Evolutionary conservation across 768 basidiomycete species (phyloP).

Genomic region (Pholiota microspora): DNA sequence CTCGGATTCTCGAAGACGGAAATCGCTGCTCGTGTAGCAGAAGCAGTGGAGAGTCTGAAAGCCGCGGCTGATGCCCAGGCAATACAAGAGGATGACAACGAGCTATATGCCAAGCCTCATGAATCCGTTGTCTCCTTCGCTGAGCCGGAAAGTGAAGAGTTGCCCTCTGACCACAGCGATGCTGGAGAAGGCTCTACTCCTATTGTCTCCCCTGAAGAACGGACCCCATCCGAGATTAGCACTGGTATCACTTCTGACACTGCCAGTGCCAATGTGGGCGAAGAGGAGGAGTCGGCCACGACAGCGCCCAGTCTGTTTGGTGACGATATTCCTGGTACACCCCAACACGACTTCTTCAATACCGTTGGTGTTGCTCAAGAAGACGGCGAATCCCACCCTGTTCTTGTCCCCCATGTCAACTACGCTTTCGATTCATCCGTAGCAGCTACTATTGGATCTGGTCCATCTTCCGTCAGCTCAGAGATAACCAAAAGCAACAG

Average conservation of each 20-base stretch:
- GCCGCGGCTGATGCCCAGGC: conserved; percentile 34
- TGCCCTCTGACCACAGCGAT: conserved; percentile 34
- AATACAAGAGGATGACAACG: conserved; percentile 37
- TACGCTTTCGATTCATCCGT: conserved; percentile 86
- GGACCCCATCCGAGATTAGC: conserved; percentile 76
- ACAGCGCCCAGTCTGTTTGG: conserved; percentile 88
- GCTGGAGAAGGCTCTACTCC: conserved; percentile 35
- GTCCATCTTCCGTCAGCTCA: conserved; percentile 78
- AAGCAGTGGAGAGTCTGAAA: conserved; percentile 78
- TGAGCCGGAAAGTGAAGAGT: conserved; percentile 62
- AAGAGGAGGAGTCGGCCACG: conserved; percentile 76
- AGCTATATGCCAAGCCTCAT: conserved; percentile 44
- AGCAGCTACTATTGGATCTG: conserved; percentile 92
- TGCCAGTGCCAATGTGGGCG: conserved; percentile 51
- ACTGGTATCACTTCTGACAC: conserved; percentile 61
- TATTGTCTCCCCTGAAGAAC: conserved; percentile 40
- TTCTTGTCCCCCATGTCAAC: conserved; percentile 76
- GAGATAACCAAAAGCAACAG: conserved; percentile 74
- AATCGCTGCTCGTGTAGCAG: conserved; percentile 72
- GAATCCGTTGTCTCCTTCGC: conserved; percentile 84
- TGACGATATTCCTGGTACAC: conserved; percentile 70
- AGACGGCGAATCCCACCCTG: conserved; percentile 34
- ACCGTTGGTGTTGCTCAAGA: conserved; percentile 59
- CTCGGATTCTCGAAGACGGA: conserved; percentile 93
- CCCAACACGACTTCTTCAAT: conserved; percentile 88